A percentile compares a stretch with the other conserved stretches of the same genome.
phyloP scores from a whole-genome alignment of 1,284 basidiomycete genomes.

The Malassezia vespertilionis region DNA sequence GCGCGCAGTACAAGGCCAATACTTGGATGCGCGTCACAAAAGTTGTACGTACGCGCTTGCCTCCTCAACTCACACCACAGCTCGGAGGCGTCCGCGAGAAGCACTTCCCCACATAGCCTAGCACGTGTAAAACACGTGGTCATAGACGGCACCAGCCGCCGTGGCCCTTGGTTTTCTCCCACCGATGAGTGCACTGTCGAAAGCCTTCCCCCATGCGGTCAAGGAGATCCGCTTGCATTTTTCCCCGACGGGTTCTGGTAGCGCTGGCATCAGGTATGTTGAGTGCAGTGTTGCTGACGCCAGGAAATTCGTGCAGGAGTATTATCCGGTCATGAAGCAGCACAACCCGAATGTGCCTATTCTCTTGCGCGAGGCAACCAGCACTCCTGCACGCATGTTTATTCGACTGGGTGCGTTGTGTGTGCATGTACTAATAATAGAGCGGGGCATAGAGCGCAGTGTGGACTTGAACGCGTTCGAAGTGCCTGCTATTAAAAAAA shows the following conservation, averaged over 20 bases:
- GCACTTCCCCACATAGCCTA: background rate
- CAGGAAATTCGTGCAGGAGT: conserved; percentile 40
- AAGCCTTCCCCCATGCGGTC: conserved; percentile 35
- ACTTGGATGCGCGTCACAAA: conserved; percentile 38
- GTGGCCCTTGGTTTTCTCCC: background rate
- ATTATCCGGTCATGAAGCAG: conserved; percentile 43
- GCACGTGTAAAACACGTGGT: conserved; percentile 5
- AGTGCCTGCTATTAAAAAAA: conserved; percentile 39
- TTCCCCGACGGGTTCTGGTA: conserved; percentile 39
- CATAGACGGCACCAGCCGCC: too few species aligned
- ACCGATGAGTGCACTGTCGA: conserved; percentile 21
- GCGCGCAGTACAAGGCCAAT: conserved; percentile 30
- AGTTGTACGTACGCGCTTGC: conserved; percentile 25
- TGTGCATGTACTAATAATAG: conserved; percentile 15
- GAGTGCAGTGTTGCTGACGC: background rate
- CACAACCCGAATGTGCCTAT: conserved; percentile 43
- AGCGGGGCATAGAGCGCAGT: conserved; percentile 40
- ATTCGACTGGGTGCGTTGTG: conserved; percentile 41
- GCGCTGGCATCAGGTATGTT: conserved; percentile 42
- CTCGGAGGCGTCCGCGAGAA: conserved; percentile 14
- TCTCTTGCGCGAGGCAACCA: conserved; percentile 41
- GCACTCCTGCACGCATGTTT: conserved; percentile 40
- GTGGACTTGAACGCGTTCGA: conserved; percentile 40
- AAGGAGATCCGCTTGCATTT: conserved; percentile 45
- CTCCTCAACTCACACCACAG: conserved; percentile 2